Conservation (phyloP, 306 rosid genomes). For the Comarum palustre region DNA sequence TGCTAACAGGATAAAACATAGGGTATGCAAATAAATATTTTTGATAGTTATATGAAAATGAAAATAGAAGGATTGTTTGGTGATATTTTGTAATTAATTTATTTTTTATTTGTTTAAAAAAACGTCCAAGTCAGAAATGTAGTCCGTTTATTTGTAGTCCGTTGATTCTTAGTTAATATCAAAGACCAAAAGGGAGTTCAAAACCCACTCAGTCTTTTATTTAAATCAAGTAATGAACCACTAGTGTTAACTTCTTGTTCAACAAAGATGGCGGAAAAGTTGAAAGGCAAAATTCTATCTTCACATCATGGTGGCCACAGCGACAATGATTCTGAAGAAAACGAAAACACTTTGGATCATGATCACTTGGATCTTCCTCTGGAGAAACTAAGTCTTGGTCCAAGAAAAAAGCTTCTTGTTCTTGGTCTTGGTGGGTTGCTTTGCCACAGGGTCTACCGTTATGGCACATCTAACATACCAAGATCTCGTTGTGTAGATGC, state of each 20-base stretch:
- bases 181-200: no score
- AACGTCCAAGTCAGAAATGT: no score
- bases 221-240: not conserved
- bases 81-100: no score
- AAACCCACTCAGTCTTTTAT: not conserved
- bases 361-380: not conserved
- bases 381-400: constrained; percentile 22
- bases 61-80: no score
- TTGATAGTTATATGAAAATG: no score
- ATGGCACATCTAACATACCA: constrained; percentile 1
- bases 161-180: not conserved
- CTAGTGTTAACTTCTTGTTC: not conserved
- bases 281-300: not conserved
- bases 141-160: not conserved
- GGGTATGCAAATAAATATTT: no score
- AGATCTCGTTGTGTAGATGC: constrained; percentile 19
- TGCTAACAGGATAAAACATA: no score
- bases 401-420: constrained; percentile 34
- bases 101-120: no score
- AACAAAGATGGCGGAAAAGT: constrained; percentile 1
- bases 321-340: not conserved
- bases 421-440: constrained; percentile 32
- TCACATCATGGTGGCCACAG: not conserved
- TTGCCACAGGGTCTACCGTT: constrained; percentile 22
- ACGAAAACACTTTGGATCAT: not conserved